Conservation (phyloP, 2,329 filamentous ascomycete species). For the Thermochaetoides dissita region DNA sequence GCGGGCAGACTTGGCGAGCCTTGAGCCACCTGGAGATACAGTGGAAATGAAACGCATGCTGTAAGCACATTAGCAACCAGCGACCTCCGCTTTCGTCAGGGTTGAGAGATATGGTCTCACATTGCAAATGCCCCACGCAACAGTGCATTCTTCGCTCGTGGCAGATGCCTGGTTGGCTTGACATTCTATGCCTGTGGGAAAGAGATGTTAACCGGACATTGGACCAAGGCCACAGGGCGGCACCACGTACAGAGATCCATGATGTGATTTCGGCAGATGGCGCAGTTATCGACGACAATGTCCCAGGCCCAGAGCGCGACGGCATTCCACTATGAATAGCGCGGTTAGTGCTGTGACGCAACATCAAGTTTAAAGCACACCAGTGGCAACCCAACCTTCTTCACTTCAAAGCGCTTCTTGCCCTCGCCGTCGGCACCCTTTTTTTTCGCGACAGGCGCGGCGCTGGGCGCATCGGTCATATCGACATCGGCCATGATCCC, state of each 20-base stretch:
- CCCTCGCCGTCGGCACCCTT: constrained; percentile 32
- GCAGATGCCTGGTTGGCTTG: constrained; percentile 97
- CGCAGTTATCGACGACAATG: constrained; percentile 98
- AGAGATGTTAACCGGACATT: constrained; percentile 3
- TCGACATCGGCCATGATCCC: constrained; percentile 82
- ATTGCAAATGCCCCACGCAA: constrained; percentile 98
- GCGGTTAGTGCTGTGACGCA: not conserved
- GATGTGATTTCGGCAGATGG: constrained; percentile 98
- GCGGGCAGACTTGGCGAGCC: constrained; percentile 92
- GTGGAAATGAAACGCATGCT: constrained; percentile 99
- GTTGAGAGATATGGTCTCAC: constrained; percentile 39
- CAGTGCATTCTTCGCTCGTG: constrained; percentile 94
- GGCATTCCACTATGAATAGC: constrained; percentile 74
- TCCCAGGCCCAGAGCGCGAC: constrained; percentile 99
- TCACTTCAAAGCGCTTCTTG: constrained; percentile 96
- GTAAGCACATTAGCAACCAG: constrained; percentile 2
- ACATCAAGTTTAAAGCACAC: not conserved
- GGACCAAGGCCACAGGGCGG: not conserved
- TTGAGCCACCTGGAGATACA: constrained; percentile 99
- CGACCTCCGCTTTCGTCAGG: too few relatives aligned
- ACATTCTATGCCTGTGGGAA: constrained; percentile 72
- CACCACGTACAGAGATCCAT: constrained; percentile 78
- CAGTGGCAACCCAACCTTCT: constrained; percentile 55
- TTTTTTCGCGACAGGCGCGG: constrained; percentile 40
- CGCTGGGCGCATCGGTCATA: constrained; percentile 72